Conservation (phyloP, 73 alveolate genomes). For the Tetrahymena borealis region DNA sequence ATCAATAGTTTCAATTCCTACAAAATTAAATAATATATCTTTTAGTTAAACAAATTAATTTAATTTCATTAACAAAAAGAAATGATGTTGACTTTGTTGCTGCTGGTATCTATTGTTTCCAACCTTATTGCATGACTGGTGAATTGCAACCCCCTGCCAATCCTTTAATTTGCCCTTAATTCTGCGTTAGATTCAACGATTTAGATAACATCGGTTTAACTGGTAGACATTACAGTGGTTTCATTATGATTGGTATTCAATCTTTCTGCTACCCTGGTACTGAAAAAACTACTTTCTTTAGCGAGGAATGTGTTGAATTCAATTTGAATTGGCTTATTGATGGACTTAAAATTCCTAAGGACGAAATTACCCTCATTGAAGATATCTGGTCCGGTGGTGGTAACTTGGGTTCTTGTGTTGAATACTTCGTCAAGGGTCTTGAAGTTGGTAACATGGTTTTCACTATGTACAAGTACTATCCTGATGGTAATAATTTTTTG, state of each 20-base stretch:
- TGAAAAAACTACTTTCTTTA: conserved; percentile 85
- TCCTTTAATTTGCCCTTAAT: conserved; percentile 96
- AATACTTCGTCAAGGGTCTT: conserved; percentile 94
- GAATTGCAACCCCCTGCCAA: conserved; percentile 99
- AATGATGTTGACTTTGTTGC: conserved; percentile 97
- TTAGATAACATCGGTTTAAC: conserved; percentile 97
- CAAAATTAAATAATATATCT: not conserved
- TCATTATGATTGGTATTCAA: conserved; percentile 95
- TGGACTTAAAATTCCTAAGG: conserved; percentile 89
- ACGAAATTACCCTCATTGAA: conserved; percentile 95
- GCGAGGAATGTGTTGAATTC: conserved; percentile 96
- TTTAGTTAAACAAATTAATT: not conserved
- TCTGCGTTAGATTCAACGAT: conserved; percentile 96
- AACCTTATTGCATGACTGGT: conserved; percentile 98
- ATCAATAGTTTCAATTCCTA: not conserved
- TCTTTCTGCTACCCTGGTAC: conserved; percentile 85
- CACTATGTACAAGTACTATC: conserved; percentile 95
- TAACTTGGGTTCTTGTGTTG: conserved; percentile 97
- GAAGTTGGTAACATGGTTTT: conserved; percentile 98
- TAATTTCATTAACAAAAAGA: not conserved
- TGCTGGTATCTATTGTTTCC: conserved; percentile 97
- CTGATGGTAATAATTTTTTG: conserved; percentile 82
- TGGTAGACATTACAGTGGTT: conserved; percentile 98
- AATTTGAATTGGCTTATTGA: conserved; percentile 92
- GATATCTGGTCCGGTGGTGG: conserved; percentile 99